phyloP scores from a whole-genome alignment of 83 land plant genomes.

The Thuja plicata region DNA sequence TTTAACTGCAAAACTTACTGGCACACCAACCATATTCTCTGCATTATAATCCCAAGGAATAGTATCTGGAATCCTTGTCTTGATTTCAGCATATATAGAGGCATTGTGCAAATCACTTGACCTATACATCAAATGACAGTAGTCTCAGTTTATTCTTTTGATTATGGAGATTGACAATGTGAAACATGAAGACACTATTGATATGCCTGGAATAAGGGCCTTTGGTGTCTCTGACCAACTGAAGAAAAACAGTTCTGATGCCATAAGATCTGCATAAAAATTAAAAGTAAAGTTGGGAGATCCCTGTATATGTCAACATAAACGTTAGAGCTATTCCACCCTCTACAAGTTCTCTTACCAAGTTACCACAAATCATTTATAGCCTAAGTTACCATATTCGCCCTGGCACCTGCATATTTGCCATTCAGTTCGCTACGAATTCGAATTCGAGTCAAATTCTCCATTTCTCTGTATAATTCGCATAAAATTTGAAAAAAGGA shows the following conservation, averaged over 20 bases:
- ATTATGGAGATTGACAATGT: not conserved
- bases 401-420: too few species aligned
- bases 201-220: not conserved
- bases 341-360: not conserved
- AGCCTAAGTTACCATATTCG: too few species aligned
- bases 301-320: too few species aligned
- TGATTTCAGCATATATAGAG: constrained; percentile 87
- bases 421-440: too few species aligned
- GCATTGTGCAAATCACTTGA: constrained; percentile 72
- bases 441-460: too few species aligned
- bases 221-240: not conserved
- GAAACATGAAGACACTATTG: not conserved
- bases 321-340: not conserved
- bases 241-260: not conserved
- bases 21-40: constrained; percentile 66
- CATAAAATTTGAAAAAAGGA: too few species aligned
- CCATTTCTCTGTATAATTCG: too few species aligned
- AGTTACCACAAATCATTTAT: not conserved
- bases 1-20: constrained; percentile 87
- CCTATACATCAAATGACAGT: constrained; percentile 30
- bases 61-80: constrained; percentile 90
- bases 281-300: not conserved
- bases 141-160: not conserved
- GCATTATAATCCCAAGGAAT: constrained; percentile 80
- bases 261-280: not conserved